Conservation (phyloP, 1,139 yeast genomes). For the Sporopachydermia cereana region DNA sequence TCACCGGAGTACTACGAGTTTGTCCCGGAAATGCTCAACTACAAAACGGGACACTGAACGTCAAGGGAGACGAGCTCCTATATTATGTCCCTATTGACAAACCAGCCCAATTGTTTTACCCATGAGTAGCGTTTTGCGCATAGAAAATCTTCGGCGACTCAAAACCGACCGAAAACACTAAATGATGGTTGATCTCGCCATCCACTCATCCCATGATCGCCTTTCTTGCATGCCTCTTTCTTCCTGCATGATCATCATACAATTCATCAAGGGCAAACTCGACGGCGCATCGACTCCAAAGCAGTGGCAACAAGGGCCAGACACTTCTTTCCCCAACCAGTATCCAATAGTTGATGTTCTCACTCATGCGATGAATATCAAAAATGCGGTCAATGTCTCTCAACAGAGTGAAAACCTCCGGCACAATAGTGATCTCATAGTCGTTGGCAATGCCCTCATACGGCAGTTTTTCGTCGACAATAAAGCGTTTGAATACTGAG, state of each 20-base stretch:
- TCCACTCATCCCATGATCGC: too few relatives aligned
- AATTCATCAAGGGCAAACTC: constrained; percentile 82
- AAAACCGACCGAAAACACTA: too few relatives aligned
- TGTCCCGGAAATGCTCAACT: constrained; percentile 38
- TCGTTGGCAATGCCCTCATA: constrained; percentile 31
- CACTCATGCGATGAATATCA: constrained; percentile 53
- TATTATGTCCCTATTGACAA: constrained; percentile 47
- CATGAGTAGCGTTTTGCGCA: too few relatives aligned
- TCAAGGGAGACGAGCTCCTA: constrained; percentile 52
- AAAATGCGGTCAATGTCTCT: constrained; percentile 61
- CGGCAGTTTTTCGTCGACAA: constrained; percentile 83
- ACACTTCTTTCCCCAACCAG: constrained; percentile 84
- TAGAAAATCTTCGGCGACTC: too few relatives aligned
- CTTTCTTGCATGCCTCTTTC: constrained; percentile 17
- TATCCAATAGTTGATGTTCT: constrained; percentile 83
- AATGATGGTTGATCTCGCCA: too few relatives aligned
- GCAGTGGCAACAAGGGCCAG: constrained; percentile 82
- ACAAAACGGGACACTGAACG: constrained; percentile 18
- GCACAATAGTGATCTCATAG: constrained; percentile 85
- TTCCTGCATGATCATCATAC: constrained; percentile 40
- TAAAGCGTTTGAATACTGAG: constrained; percentile 57
- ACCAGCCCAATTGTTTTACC: constrained; percentile 27
- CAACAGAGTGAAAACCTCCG: constrained; percentile 60
- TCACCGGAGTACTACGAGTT: constrained; percentile 59
- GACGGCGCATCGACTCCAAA: constrained; percentile 82